These are phyloP conservation scores for Crithidia sp. DNA, from an alignment of 208 protist species.

Conservation along the genomic window DNA sequence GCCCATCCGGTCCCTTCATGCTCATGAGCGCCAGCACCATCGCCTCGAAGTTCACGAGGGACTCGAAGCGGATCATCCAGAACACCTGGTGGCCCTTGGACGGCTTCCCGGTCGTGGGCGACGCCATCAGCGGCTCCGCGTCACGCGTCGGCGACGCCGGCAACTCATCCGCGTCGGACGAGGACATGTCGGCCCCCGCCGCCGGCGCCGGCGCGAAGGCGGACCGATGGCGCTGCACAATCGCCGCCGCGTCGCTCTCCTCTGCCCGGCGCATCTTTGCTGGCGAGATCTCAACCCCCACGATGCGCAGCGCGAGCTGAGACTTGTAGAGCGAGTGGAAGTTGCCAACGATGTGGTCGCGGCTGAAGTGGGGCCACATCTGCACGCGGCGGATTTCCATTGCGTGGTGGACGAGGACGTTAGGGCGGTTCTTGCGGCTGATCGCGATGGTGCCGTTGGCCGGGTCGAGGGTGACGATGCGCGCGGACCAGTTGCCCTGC, in stretches of 20 bases:
- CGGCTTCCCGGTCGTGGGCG: background rate
- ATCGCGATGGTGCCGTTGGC: conserved; percentile 7
- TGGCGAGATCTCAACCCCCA: background rate
- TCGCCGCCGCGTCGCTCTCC: background rate
- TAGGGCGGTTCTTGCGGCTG: conserved; percentile 12
- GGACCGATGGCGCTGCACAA: conserved; percentile 11
- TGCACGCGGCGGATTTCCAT: conserved; percentile 1
- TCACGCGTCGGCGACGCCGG: conserved; percentile 7
- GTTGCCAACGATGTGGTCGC: conserved; percentile 4
- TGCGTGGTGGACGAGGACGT: background rate
- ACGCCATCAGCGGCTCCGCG: background rate
- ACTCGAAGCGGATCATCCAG: conserved; percentile 15
- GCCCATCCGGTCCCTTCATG: conserved; percentile 10
- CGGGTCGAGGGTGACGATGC: conserved; percentile 9
- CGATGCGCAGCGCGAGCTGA: conserved; percentile 10
- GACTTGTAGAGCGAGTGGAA: conserved; percentile 11
- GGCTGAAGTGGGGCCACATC: conserved; percentile 19
- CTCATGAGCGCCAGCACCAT: conserved; percentile 6
- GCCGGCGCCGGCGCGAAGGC: background rate
- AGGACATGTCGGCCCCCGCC: background rate
- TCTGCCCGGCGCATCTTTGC: background rate
- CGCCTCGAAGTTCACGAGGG: conserved; percentile 3
- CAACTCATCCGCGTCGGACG: conserved; percentile 12
- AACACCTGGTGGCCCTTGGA: conserved; percentile 4
- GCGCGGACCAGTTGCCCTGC: conserved; percentile 9